Percentiles rank a stretch among this genome's conserved stretches.
Evolutionary conservation across 495 filamentous ascomycete species (phyloP).

Genomic region (Podospora tetraspora): DNA sequence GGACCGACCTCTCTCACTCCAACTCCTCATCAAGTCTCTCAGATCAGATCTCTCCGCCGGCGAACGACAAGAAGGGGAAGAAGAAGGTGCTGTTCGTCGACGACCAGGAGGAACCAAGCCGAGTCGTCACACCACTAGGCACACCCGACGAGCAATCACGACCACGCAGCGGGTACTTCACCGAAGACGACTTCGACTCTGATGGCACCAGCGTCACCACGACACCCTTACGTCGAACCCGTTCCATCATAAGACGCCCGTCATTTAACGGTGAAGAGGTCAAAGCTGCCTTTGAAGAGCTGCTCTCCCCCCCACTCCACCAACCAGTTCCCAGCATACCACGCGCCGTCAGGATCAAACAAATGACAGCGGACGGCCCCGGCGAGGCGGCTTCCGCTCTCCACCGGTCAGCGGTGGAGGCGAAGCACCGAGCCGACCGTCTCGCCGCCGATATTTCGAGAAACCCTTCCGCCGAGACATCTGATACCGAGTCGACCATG

Average conservation of each 20-base stretch:
- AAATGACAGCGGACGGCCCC: constrained; percentile 5
- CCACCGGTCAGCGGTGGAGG: constrained; percentile 27
- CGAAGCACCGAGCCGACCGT: constrained; percentile 31
- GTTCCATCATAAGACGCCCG: constrained; percentile 12
- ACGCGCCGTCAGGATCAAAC: constrained; percentile 27
- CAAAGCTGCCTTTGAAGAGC: constrained; percentile 20
- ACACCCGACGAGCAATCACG: neutral
- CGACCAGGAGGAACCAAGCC: neutral
- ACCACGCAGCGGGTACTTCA: neutral
- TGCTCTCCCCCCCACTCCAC: constrained; percentile 19
- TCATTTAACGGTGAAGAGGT: constrained; percentile 27
- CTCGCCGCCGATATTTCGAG: constrained; percentile 32
- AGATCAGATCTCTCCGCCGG: neutral
- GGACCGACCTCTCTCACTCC: neutral
- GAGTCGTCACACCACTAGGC: neutral
- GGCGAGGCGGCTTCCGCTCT: constrained; percentile 8
- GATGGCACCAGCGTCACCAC: constrained; percentile 9
- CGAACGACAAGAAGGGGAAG: neutral
- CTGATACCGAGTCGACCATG: constrained; percentile 8
- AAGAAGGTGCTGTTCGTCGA: neutral
- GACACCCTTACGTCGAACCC: constrained; percentile 3
- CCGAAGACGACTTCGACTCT: constrained; percentile 24
- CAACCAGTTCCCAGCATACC: constrained; percentile 18
- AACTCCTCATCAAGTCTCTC: neutral
- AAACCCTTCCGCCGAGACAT: constrained; percentile 23